Evolutionary conservation across 148 eudicot genomes (phyloP).

Genomic region (Persicaria tinctoria): DNA sequence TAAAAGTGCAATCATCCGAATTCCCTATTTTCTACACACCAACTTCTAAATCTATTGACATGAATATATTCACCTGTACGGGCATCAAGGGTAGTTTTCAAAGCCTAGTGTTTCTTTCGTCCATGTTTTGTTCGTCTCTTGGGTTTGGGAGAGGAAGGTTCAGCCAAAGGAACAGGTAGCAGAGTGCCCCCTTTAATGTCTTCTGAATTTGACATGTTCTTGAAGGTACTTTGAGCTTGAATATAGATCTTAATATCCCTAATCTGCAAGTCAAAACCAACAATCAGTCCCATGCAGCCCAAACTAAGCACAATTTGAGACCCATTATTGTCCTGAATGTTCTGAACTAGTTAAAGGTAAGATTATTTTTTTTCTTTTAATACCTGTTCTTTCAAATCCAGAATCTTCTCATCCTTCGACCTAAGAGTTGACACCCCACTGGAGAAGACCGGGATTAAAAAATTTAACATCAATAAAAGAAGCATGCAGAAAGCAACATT

Average conservation of each 20-base stretch:
- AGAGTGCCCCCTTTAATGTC: conserved; percentile 80
- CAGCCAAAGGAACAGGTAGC: conserved; percentile 56
- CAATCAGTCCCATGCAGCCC: neutral
- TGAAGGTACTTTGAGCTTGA: conserved; percentile 64
- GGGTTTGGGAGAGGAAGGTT: conserved; percentile 30
- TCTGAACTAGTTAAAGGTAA: neutral
- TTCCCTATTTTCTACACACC: neutral
- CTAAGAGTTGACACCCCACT: conserved; percentile 41
- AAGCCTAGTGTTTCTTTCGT: conserved; percentile 41
- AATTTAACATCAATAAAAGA: neutral
- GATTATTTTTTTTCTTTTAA: neutral
- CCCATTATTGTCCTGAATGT: neutral
- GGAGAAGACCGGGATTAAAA: conserved; percentile 11
- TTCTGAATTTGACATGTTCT: conserved; percentile 42
- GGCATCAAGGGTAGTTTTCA: neutral
- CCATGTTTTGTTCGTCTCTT: conserved; percentile 52
- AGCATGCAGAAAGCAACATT: conserved; percentile 1
- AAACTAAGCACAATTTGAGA: neutral
- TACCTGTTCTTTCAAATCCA: conserved; percentile 90
- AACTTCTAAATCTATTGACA: neutral
- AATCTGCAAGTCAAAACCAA: conserved; percentile 39
- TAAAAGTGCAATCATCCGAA: neutral
- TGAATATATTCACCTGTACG: neutral
- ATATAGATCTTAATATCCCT: conserved; percentile 69
- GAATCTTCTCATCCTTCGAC: conserved; percentile 45